phyloP scores from a whole-genome alignment of 805 yeast species.

The Starmerella sirachaensis region DNA sequence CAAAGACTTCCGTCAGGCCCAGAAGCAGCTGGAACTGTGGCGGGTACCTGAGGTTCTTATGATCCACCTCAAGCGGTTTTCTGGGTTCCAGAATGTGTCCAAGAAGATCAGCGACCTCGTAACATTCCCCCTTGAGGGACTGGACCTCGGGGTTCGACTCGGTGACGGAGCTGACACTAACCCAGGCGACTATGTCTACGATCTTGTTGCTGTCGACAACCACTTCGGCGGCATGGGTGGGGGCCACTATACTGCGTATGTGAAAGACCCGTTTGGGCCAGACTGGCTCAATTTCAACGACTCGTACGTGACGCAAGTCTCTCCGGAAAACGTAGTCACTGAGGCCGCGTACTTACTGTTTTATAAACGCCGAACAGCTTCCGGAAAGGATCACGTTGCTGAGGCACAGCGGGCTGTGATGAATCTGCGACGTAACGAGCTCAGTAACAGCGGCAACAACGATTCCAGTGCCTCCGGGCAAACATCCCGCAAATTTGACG shows the following conservation, averaged over 20 bases:
- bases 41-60: conserved; percentile 82
- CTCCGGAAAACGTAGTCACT: conserved; percentile 49
- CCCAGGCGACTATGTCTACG: conserved; percentile 44
- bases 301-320: conserved; percentile 51
- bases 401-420: too few species aligned
- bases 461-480: too few species aligned
- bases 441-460: too few species aligned
- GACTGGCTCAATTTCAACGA: conserved; percentile 90
- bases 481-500: too few species aligned
- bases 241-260: conserved; percentile 92
- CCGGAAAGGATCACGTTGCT: not conserved
- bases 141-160: conserved; percentile 58
- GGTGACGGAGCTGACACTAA: conserved; percentile 3
- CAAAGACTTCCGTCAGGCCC: conserved; percentile 78
- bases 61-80: conserved; percentile 82
- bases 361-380: conserved; percentile 42
- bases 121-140: conserved; percentile 72
- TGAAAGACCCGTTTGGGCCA: conserved; percentile 56
- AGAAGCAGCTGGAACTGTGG: conserved; percentile 87
- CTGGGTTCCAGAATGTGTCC: conserved; percentile 69
- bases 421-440: too few species aligned
- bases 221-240: conserved; percentile 96
- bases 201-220: conserved; percentile 84
- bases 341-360: conserved; percentile 82
- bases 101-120: conserved; percentile 81